Conservation (phyloP, 2,329 filamentous ascomycete genomes). For the Eutypa lata region DNA sequence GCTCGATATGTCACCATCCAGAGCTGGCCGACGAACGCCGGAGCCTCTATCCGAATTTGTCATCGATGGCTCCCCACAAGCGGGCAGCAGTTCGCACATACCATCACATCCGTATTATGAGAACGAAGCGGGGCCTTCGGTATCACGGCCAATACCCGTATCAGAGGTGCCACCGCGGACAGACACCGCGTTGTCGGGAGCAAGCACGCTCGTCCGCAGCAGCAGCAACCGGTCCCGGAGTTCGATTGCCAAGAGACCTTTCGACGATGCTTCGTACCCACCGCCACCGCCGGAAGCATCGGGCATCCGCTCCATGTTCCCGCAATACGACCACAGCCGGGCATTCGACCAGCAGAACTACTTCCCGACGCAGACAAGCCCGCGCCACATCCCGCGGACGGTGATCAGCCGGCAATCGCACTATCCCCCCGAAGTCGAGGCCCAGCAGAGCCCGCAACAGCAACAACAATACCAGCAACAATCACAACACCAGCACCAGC, state of each 20-base stretch:
- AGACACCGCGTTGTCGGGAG: slow-evolving; percentile 50
- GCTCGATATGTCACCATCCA: slow-evolving; percentile 27
- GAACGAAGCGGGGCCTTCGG: slow-evolving; percentile 17
- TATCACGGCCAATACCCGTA: slow-evolving; percentile 39
- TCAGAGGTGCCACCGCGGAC: slow-evolving; percentile 43
- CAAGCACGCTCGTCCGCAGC: slow-evolving; percentile 46
- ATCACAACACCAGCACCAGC: too few relatives aligned
- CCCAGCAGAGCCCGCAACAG: slow-evolving; percentile 22
- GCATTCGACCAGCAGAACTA: slow-evolving; percentile 68
- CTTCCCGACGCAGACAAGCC: slow-evolving; percentile 63
- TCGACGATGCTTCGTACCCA: slow-evolving; percentile 30
- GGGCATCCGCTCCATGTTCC: slow-evolving; percentile 70
- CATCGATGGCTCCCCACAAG: slow-evolving; percentile 25
- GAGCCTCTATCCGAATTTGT: slow-evolving; percentile 26
- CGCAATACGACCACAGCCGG: slow-evolving; percentile 66
- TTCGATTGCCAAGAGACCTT: slow-evolving; percentile 56
- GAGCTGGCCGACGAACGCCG: slow-evolving; percentile 22
- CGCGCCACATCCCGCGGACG: slow-evolving; percentile 59
- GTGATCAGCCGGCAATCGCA: slow-evolving; percentile 67
- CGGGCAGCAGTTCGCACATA: slow-evolving; percentile 10
- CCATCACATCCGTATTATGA: slow-evolving; percentile 26
- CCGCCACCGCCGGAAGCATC: slow-evolving; percentile 23
- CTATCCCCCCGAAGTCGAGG: slow-evolving; percentile 35
- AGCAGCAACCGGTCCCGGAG: slow-evolving; percentile 49
- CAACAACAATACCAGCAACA: background rate